Evolutionary conservation across 345 rosid species (phyloP).

Genomic region (Odontarrhena argentea): DNA sequence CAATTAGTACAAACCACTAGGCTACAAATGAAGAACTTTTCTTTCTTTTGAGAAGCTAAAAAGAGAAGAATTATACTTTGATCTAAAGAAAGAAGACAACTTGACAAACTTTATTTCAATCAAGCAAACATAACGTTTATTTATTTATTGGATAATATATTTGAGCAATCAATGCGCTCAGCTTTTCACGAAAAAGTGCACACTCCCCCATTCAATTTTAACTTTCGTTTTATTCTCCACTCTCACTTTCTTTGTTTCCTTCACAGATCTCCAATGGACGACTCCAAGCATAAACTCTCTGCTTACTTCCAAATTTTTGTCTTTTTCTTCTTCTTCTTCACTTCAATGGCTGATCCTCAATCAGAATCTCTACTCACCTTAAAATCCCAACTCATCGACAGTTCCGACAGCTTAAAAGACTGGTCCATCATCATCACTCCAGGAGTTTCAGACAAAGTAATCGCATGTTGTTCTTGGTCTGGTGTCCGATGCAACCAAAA

Average conservation of each 20-base stretch:
- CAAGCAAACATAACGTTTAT: no score
- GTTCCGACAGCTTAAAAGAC: constrained; percentile 51
- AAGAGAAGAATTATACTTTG: no score
- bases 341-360: constrained; percentile 52
- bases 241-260: constrained; percentile 20
- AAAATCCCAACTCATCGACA: constrained; percentile 67
- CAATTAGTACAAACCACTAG: no score
- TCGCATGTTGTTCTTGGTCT: constrained; percentile 90
- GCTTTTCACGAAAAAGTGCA: constrained; percentile 39
- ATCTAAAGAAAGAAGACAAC: no score
- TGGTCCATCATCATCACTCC: constrained; percentile 57
- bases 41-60: no score
- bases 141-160: not conserved
- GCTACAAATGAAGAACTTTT: no score
- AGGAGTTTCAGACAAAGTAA: constrained; percentile 35
- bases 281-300: constrained; percentile 18
- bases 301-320: constrained; percentile 29
- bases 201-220: constrained; percentile 33
- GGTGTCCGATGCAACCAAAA: constrained; percentile 70
- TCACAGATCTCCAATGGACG: constrained; percentile 26
- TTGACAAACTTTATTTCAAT: no score
- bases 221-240: constrained; percentile 24
- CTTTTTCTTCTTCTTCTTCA: constrained; percentile 36
- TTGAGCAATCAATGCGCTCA: constrained; percentile 34
- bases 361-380: constrained; percentile 68